Percentiles rank a stretch among this genome's conserved stretches.
These are phyloP conservation scores for Phytophthora nicotianae DNA, from an alignment of 352 stramenopile genomes.

Conservation along the genomic window DNA sequence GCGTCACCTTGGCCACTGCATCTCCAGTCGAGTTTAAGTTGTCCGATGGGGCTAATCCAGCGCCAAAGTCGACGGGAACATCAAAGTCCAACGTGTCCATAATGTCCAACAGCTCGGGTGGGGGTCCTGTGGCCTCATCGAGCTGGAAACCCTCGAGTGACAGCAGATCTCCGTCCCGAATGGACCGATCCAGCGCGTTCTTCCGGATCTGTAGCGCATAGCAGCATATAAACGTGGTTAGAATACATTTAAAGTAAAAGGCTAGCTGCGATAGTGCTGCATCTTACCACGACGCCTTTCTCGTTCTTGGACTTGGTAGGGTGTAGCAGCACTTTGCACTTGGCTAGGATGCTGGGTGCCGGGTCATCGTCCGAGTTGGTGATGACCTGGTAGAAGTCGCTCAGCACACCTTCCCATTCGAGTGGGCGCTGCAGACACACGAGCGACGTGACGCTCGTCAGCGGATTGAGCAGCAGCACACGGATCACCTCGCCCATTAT, in stretches of 20 bases:
- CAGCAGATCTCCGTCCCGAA: conserved; percentile 82
- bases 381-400: conserved; percentile 86
- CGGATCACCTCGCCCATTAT: conserved; percentile 86
- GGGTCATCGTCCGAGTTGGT: conserved; percentile 84
- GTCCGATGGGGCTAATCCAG: conserved; percentile 28
- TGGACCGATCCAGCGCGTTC: conserved; percentile 73
- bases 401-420: conserved; percentile 74
- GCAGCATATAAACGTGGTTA: neutral
- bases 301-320: conserved; percentile 85
- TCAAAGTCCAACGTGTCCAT: conserved; percentile 75
- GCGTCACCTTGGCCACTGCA: conserved; percentile 6
- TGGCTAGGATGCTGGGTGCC: conserved; percentile 53
- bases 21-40: conserved; percentile 13
- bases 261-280: neutral
- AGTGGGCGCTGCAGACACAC: conserved; percentile 83
- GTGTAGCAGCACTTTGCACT: conserved; percentile 79
- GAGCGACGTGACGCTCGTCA: conserved; percentile 69
- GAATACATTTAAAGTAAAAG: neutral
- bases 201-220: conserved; percentile 56
- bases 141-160: conserved; percentile 68
- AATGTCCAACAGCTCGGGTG: conserved; percentile 70
- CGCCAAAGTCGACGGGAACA: conserved; percentile 44
- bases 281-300: conserved; percentile 68
- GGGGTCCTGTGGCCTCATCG: conserved; percentile 48
- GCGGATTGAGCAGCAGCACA: conserved; percentile 79